These are phyloP conservation scores for Isatis tinctoria DNA, from an alignment of 345 rosid genomes.

Conservation along the genomic window DNA sequence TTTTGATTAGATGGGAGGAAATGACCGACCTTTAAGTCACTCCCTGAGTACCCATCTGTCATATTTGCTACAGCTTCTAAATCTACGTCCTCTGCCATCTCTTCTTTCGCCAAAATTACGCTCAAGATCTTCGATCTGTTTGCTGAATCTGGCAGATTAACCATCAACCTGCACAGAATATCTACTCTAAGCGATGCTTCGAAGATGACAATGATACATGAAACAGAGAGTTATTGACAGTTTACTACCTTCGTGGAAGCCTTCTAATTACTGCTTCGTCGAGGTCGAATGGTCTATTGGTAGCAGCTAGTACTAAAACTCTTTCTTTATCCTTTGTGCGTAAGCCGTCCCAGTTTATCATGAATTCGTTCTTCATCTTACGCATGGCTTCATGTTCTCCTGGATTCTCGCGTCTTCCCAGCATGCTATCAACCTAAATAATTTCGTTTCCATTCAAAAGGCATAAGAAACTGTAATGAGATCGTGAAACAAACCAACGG, in stretches of 20 bases:
- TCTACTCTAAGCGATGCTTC: neutral
- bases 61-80: conserved; percentile 78
- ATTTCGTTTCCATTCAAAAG: neutral
- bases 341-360: conserved; percentile 98
- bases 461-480: neutral
- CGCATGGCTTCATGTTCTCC: conserved; percentile 99
- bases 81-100: conserved; percentile 60
- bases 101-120: conserved; percentile 88
- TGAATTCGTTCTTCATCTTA: conserved; percentile 98
- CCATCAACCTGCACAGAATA: conserved; percentile 73
- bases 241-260: conserved; percentile 75
- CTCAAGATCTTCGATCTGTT: conserved; percentile 75
- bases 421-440: conserved; percentile 92
- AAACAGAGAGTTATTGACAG: neutral
- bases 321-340: conserved; percentile 97
- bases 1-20: neutral
- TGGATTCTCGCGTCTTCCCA: conserved; percentile 95
- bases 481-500: neutral
- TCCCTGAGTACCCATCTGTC: conserved; percentile 97
- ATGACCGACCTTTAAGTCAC: conserved; percentile 77
- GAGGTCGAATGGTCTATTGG: conserved; percentile 95
- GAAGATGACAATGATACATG: neutral
- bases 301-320: conserved; percentile 87
- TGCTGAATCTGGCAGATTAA: conserved; percentile 77
- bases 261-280: conserved; percentile 98